phyloP scores from a whole-genome alignment of 2,329 filamentous ascomycete genomes.

The Microcyclospora pomicola region DNA sequence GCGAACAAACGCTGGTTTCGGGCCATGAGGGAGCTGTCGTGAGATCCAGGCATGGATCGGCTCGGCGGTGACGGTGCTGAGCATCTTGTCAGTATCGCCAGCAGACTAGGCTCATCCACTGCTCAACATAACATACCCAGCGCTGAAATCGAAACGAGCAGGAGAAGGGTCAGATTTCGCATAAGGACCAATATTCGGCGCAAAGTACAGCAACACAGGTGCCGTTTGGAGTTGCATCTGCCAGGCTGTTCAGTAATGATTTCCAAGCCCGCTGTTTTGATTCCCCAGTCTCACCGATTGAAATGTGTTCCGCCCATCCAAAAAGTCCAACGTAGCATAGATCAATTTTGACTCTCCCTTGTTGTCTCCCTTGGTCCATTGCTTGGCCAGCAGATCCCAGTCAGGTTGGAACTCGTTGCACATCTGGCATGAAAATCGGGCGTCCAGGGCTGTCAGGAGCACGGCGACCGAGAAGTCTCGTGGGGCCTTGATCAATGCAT shows the following conservation, averaged over 20 bases:
- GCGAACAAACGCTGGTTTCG: constrained; percentile 63
- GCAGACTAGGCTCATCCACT: background rate
- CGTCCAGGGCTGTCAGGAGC: constrained; percentile 73
- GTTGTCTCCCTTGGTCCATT: constrained; percentile 78
- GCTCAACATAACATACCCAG: constrained; percentile 44
- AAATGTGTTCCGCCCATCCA: constrained; percentile 70
- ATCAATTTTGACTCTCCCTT: constrained; percentile 56
- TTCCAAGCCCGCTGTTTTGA: background rate
- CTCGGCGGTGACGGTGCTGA: constrained; percentile 61
- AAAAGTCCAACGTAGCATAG: constrained; percentile 78
- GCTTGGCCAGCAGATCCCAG: constrained; percentile 74
- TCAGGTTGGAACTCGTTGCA: constrained; percentile 89
- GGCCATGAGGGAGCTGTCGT: constrained; percentile 58
- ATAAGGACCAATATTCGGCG: constrained; percentile 67
- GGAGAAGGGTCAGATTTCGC: constrained; percentile 57
- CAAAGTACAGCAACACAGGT: constrained; percentile 77
- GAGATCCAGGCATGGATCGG: constrained; percentile 65
- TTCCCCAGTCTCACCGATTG: constrained; percentile 51
- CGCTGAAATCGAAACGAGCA: constrained; percentile 70
- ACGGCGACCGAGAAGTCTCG: constrained; percentile 75
- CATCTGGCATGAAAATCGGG: constrained; percentile 69
- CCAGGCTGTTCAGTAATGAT: constrained; percentile 11
- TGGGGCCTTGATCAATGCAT: constrained; percentile 58
- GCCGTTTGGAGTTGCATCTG: constrained; percentile 90
- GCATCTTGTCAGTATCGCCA: background rate